phyloP scores from a whole-genome alignment of 805 yeast genomes.

The Metschnikowia drakensbergensis region DNA sequence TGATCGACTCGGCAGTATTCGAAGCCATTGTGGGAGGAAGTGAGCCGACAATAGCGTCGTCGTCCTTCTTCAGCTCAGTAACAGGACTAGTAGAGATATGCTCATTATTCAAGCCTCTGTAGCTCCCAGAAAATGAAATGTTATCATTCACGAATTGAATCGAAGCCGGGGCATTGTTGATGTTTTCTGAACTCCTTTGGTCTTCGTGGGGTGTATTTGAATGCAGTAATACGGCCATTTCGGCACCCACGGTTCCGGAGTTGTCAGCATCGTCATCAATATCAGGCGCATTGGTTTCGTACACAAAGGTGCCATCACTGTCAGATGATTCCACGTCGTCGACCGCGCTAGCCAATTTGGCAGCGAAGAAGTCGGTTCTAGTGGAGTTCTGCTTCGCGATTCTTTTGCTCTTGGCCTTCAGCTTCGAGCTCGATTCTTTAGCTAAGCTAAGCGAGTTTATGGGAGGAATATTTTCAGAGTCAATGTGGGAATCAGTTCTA shows the following conservation, averaged over 20 bases:
- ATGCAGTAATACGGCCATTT: slow-evolving; percentile 2
- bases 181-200: slow-evolving; percentile 8
- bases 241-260: slow-evolving; percentile 1
- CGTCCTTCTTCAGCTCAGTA: slow-evolving; percentile 8
- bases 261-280: slow-evolving; percentile 14
- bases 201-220: slow-evolving; percentile 5
- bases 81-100: slow-evolving; percentile 9
- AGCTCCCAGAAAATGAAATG: slow-evolving; percentile 15
- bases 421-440: slow-evolving; percentile 8
- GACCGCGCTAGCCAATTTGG: slow-evolving; percentile 89
- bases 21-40: slow-evolving; percentile 5
- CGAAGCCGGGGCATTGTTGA: slow-evolving; percentile 13
- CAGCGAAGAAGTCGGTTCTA: slow-evolving; percentile 91
- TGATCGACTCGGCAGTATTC: slow-evolving; percentile 21
- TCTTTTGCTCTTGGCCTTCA: slow-evolving; percentile 23
- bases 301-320: slow-evolving; percentile 94
- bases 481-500: not conserved
- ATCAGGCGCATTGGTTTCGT: slow-evolving; percentile 50
- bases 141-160: slow-evolving; percentile 14
- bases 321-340: slow-evolving; percentile 85
- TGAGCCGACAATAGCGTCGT: slow-evolving; percentile 7
- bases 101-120: slow-evolving; percentile 10
- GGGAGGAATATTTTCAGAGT: not conserved
- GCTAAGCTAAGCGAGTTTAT: not conserved
- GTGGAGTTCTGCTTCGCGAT: slow-evolving; percentile 54